A percentile compares a stretch with the other conserved stretches of the same genome.
phyloP scores from a whole-genome alignment of 257 asterid genomes.

The Lithospermum erythrorhizon region DNA sequence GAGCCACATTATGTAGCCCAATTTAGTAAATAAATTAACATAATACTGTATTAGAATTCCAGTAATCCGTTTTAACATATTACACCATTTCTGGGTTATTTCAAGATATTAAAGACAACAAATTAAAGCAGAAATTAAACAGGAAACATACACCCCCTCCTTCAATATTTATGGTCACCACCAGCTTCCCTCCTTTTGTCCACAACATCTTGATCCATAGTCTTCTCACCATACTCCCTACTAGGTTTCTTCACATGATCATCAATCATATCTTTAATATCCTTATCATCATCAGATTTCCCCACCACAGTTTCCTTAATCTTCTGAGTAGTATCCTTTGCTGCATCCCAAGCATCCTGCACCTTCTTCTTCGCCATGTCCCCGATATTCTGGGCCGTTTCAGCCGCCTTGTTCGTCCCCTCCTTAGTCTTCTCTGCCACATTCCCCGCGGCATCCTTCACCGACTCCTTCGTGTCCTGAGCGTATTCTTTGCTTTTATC shows the following conservation, averaged over 20 bases:
- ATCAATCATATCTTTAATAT: conserved; percentile 33
- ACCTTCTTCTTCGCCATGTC: conserved; percentile 36
- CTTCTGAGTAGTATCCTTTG: conserved; percentile 33
- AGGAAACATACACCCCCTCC: not conserved
- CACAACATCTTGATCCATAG: conserved; percentile 3
- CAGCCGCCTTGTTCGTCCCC: conserved; percentile 13
- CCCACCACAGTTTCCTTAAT: conserved; percentile 63
- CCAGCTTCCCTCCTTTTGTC: not conserved
- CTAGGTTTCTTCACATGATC: conserved; percentile 36
- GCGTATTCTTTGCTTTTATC: conserved; percentile 33
- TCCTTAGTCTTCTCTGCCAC: no score
- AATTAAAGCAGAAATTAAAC: not conserved
- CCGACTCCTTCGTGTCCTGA: not conserved
- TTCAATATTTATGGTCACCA: not conserved
- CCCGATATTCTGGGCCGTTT: conserved; percentile 19
- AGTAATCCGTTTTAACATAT: no score
- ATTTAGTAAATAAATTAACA: no score
- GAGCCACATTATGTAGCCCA: no score
- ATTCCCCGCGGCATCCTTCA: not conserved
- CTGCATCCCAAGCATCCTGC: conserved; percentile 20
- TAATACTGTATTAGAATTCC: no score
- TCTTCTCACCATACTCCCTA: conserved; percentile 15
- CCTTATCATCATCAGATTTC: conserved; percentile 22
- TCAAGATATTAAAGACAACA: no score
- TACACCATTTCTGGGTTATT: no score